These are phyloP conservation scores for Talaromyces trachyspermus DNA, from an alignment of 495 filamentous ascomycete genomes.

Conservation along the genomic window DNA sequence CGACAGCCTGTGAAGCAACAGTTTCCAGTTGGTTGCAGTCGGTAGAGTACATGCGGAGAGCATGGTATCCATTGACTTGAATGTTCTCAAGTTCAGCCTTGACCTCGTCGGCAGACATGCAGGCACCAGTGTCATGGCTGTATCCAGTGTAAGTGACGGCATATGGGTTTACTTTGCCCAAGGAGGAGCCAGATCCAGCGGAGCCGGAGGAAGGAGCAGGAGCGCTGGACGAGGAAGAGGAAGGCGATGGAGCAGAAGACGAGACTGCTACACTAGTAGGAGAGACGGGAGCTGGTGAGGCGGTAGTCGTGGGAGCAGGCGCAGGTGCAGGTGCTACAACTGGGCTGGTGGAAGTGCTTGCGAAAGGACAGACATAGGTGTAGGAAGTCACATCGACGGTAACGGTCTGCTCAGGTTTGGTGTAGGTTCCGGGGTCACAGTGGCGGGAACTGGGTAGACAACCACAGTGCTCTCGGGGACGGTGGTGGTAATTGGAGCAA, in stretches of 20 bases:
- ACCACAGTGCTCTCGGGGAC: conserved; percentile 47
- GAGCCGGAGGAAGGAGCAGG: conserved; percentile 12
- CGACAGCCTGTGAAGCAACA: conserved; percentile 57
- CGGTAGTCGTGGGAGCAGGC: conserved; percentile 14
- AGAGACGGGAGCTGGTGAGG: conserved; percentile 12
- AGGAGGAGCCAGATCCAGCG: conserved; percentile 7
- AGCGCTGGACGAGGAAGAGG: conserved; percentile 11
- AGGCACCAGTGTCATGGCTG: conserved; percentile 42
- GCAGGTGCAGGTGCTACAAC: conserved; percentile 10
- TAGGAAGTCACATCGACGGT: conserved; percentile 62
- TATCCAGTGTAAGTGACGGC: conserved; percentile 93
- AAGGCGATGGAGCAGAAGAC: conserved; percentile 13
- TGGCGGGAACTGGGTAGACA: conserved; percentile 60
- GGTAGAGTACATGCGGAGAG: conserved; percentile 83
- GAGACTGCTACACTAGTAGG: conserved; percentile 16
- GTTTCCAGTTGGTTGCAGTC: conserved; percentile 77
- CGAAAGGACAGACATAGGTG: conserved; percentile 68
- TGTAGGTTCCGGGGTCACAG: conserved; percentile 68
- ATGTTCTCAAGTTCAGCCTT: conserved; percentile 60
- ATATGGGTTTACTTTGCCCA: conserved; percentile 50
- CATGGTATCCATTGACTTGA: conserved; percentile 63
- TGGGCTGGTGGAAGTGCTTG: conserved; percentile 28
- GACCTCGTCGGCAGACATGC: conserved; percentile 61
- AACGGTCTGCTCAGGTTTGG: conserved; percentile 54
- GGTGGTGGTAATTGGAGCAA: conserved; percentile 60